Conservation (phyloP, 2,329 filamentous ascomycete genomes). For the Akanthomyces uredinophilus region DNA sequence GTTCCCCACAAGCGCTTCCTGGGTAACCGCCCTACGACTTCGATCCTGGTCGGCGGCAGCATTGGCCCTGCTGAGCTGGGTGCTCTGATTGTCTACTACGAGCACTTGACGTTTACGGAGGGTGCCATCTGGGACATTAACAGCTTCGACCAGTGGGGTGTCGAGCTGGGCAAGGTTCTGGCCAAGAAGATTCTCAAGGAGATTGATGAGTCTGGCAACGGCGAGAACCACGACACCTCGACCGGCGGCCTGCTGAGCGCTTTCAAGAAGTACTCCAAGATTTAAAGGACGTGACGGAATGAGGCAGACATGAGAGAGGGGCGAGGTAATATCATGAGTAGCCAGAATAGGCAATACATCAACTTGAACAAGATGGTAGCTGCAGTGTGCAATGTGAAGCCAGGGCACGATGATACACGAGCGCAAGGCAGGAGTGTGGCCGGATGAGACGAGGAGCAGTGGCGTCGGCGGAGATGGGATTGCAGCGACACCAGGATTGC, state of each 20-base stretch:
- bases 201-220: conserved; percentile 71
- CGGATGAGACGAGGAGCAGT: background rate
- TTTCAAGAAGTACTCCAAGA: conserved; percentile 71
- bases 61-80: conserved; percentile 93
- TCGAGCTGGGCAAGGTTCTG: conserved; percentile 92
- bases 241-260: conserved; percentile 86
- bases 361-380: background rate
- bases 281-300: conserved; percentile 31
- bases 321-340: background rate
- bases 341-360: conserved; percentile 1
- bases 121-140: conserved; percentile 99
- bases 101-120: conserved; percentile 97
- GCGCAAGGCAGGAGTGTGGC: background rate
- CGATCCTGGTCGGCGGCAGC: conserved; percentile 80
- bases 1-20: conserved; percentile 99
- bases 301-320: background rate
- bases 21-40: conserved; percentile 94
- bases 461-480: background rate
- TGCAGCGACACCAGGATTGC: background rate
- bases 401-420: background rate
- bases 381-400: background rate
- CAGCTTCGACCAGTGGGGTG: conserved; percentile 99
- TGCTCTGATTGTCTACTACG: conserved; percentile 96
- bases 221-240: conserved; percentile 73
- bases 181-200: conserved; percentile 88